Percentiles rank a stretch among this genome's conserved stretches.
Conservation (phyloP, 108 stramenopile genomes). For the Schizochytrium sp. region DNA sequence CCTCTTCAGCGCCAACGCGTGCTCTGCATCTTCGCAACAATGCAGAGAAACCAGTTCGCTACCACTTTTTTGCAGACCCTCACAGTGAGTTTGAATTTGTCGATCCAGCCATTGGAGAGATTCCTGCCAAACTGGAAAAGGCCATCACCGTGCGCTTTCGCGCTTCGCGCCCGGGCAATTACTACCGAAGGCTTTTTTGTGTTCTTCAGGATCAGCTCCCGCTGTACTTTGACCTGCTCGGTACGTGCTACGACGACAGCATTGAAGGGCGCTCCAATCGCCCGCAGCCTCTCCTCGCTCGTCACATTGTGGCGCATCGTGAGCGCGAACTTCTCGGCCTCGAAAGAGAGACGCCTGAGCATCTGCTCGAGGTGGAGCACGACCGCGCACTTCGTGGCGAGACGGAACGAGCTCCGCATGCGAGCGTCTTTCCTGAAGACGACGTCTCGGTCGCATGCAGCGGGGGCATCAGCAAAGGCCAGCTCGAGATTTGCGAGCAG, state of each 20-base stretch:
- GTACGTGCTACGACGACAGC: conserved; percentile 48
- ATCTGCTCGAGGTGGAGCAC: background rate
- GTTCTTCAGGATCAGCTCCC: conserved; percentile 44
- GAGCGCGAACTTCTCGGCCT: conserved; percentile 11
- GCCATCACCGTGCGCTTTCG: conserved; percentile 36
- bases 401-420: background rate
- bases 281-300: conserved; percentile 51
- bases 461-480: conserved; percentile 35
- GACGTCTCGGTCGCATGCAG: conserved; percentile 31
- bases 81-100: conserved; percentile 38
- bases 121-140: conserved; percentile 42
- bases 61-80: conserved; percentile 29
- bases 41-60: background rate
- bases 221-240: conserved; percentile 45
- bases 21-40: conserved; percentile 26
- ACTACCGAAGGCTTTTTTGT: conserved; percentile 50
- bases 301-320: conserved; percentile 51
- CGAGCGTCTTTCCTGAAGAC: background rate
- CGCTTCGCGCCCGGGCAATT: conserved; percentile 41
- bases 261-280: conserved; percentile 33
- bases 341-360: background rate
- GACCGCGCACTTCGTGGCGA: background rate
- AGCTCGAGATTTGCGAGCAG: conserved; percentile 38
- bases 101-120: conserved; percentile 29
- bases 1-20: background rate